phyloP scores from a whole-genome alignment of 179 eudicot species.

The Patellifolia procumbens region DNA sequence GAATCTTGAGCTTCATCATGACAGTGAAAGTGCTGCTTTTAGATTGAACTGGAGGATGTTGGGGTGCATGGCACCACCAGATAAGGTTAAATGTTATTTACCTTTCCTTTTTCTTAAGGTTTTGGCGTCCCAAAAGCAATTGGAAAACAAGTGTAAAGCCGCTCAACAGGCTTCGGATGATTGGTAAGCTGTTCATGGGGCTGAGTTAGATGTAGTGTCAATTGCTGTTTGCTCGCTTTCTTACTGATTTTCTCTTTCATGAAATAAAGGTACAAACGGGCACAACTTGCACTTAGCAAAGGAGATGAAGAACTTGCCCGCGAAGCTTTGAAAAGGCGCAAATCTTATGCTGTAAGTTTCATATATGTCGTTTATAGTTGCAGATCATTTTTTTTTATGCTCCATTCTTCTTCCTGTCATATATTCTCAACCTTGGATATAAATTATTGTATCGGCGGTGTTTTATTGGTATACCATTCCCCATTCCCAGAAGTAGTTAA shows the following conservation, averaged over 20 bases:
- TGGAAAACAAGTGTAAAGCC: slow-evolving; percentile 85
- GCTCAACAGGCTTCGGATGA: slow-evolving; percentile 92
- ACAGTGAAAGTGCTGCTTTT: not conserved
- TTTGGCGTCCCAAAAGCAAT: slow-evolving; percentile 94
- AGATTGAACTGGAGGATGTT: slow-evolving; percentile 10
- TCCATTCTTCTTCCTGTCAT: not conserved
- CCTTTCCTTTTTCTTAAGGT: slow-evolving; percentile 53
- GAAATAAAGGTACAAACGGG: slow-evolving; percentile 73
- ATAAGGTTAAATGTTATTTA: slow-evolving; percentile 2
- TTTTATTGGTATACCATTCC: not conserved
- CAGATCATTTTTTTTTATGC: not conserved
- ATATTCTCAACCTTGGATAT: not conserved
- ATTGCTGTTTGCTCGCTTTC: not conserved
- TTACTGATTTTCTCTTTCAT: slow-evolving; percentile 1
- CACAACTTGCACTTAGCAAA: slow-evolving; percentile 90
- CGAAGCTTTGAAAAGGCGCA: slow-evolving; percentile 95
- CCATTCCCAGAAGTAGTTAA: not conserved
- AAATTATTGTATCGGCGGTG: not conserved
- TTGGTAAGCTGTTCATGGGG: slow-evolving; percentile 53
- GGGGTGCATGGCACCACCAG: slow-evolving; percentile 14
- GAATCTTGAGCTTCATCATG: slow-evolving; percentile 7
- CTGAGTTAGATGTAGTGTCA: slow-evolving; percentile 9
- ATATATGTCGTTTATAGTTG: not conserved
- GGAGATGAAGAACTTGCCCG: slow-evolving; percentile 99
- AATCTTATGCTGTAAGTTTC: slow-evolving; percentile 81